Base-by-base conservation (phyloP, 2,329 filamentous ascomycete genomes). In the Byssochlamys sp. region DNA sequence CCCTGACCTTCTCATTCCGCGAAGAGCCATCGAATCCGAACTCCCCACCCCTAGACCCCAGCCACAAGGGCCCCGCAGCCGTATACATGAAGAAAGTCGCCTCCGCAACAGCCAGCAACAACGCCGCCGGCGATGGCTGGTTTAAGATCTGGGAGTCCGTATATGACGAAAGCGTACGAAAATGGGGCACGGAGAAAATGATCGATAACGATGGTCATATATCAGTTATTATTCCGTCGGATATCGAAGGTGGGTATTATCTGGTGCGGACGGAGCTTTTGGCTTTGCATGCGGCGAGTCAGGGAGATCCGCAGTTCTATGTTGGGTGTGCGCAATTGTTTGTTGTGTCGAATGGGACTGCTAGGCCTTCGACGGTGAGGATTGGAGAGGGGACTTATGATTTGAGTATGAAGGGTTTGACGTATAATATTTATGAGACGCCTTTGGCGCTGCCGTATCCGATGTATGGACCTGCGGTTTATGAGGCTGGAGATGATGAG, bases 141-240 rank as follows among this genome's bases (percentile, higher is more conserved):
- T 88, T 91, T 79, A 90, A 90, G 78, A 82, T 91, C 67, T 89
- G 81, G 77, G 81, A 88, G 58, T 80, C 86, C 55, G 86, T 85
- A 52, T 89, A 87, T 71, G 78, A 88, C 64, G 68, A 73, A 4
- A 63, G 68, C 4, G 75, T 76, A 1, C 69, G 75, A 28, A 75
- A 82, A 68, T 91, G 87, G 86, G 90, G 88, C 72, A 86, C 84
- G 2, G 82, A 89, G 66, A 83, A 82, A 59, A 77, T 91, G 58
- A 86, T 86, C 58, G 77, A 74, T 56, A 84, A 84, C 71, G 78
- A 84, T 25, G 87, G 87, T 12, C 75, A 84, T 24, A 73, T 90
- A 11, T 84, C 82, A 3, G 79, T 88, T 58, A 73, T 78, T 24
- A 76, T 90, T 2, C 87, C 88, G 6, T 65, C 73, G 1, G 81